Percentiles rank a stretch among this genome's conserved stretches.
These are phyloP conservation scores for Hemerocallis citrina DNA, from an alignment of 106 monocot genomes.

Conservation along the genomic window DNA sequence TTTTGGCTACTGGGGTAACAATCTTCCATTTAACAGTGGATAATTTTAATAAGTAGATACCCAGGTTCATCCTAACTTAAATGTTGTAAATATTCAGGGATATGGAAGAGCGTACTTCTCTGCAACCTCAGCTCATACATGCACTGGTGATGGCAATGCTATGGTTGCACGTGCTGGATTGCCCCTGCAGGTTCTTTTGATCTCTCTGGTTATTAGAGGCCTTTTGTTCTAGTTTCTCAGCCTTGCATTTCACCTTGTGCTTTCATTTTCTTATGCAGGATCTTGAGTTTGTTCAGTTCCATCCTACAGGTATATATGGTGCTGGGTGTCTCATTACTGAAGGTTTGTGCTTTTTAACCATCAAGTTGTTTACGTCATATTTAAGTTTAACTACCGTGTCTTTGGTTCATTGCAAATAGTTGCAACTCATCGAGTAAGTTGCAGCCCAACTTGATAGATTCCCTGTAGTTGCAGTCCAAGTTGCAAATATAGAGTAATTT, in stretches of 20 bases:
- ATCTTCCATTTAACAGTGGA: not conserved
- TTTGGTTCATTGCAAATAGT: no score
- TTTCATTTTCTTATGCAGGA: slow-evolving; percentile 41
- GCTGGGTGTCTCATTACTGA: slow-evolving; percentile 98
- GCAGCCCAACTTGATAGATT: no score
- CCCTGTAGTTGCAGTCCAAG: no score
- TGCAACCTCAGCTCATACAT: slow-evolving; percentile 99
- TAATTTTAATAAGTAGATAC: not conserved
- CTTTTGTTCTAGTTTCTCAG: not conserved
- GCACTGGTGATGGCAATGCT: slow-evolving; percentile 96
- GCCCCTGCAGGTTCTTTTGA: slow-evolving; percentile 63
- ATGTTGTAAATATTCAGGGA: slow-evolving; percentile 41
- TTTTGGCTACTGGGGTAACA: slow-evolving; percentile 68
- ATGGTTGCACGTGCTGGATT: slow-evolving; percentile 99
- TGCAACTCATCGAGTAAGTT: no score
- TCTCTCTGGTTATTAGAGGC: not conserved
- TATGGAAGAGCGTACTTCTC: slow-evolving; percentile 96
- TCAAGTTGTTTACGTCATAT: not conserved
- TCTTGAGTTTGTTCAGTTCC: slow-evolving; percentile 99
- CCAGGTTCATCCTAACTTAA: not conserved
- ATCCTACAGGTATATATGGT: slow-evolving; percentile 98
- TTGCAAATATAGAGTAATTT: no score
- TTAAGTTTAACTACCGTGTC: no score
- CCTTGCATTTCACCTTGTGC: not conserved
- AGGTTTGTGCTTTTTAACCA: slow-evolving; percentile 28